These are phyloP conservation scores for Ascoidea rubescens DNA, from an alignment of 805 yeast species.

Conservation along the genomic window DNA sequence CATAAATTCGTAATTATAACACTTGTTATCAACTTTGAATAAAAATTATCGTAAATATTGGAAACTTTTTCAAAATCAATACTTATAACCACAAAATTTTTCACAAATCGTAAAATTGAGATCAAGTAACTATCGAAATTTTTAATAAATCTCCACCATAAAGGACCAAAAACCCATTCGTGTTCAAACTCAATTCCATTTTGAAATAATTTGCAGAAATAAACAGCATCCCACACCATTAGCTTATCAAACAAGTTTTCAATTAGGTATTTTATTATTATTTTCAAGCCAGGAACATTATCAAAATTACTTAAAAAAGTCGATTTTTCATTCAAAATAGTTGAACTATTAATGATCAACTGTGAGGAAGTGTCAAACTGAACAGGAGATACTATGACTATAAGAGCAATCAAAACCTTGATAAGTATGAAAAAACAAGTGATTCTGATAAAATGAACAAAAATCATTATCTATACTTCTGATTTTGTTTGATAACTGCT, in stretches of 20 bases:
- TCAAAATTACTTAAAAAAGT: neutral
- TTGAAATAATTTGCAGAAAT: conserved; percentile 44
- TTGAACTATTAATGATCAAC: neutral
- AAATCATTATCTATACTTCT: neutral
- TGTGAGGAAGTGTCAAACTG: conserved; percentile 11
- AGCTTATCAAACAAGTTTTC: conserved; percentile 32
- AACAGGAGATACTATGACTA: conserved; percentile 2
- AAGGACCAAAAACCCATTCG: conserved; percentile 76
- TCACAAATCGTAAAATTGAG: no score
- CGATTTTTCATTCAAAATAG: conserved; percentile 1
- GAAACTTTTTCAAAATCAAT: conserved; percentile 4
- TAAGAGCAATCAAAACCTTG: conserved; percentile 2
- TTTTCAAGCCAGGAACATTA: neutral
- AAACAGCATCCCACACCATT: conserved; percentile 79
- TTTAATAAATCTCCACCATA: conserved; percentile 48
- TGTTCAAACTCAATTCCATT: conserved; percentile 58
- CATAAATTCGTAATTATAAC: conserved; percentile 34
- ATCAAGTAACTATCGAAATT: neutral
- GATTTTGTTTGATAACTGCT: no score
- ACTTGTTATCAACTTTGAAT: conserved; percentile 31
- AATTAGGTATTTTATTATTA: neutral
- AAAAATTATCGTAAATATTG: conserved; percentile 20
- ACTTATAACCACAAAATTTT: neutral
- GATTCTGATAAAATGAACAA: conserved; percentile 4
- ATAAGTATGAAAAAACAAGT: conserved; percentile 6